Evolutionary conservation across 495 filamentous ascomycete species (phyloP).

Genomic region (Cryomyces minteri): DNA sequence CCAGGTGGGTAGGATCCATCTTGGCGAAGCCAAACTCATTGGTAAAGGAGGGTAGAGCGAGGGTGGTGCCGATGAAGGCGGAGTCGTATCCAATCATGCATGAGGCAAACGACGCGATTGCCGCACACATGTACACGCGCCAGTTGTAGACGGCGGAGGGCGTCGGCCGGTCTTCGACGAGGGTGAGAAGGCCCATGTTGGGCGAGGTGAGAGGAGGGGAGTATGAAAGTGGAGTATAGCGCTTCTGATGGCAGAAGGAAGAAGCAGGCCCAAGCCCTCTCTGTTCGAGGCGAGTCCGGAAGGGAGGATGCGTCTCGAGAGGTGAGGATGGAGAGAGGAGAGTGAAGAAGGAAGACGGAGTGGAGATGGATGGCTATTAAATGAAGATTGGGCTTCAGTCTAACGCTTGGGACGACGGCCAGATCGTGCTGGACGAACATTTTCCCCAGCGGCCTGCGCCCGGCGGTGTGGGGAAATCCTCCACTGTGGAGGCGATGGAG

Average conservation of each 20-base stretch:
- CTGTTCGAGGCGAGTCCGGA: too few relatives aligned
- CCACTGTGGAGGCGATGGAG: too few relatives aligned
- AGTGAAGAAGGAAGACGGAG: too few relatives aligned
- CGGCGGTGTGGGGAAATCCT: too few relatives aligned
- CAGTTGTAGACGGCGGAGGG: slow-evolving; percentile 55
- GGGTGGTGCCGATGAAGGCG: slow-evolving; percentile 52
- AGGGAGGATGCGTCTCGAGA: too few relatives aligned
- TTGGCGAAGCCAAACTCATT: slow-evolving; percentile 34
- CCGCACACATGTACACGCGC: slow-evolving; percentile 44
- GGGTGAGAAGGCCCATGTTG: slow-evolving; percentile 37
- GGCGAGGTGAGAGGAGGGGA: slow-evolving; percentile 3
- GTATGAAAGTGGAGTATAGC: background rate
- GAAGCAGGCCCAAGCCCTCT: too few relatives aligned
- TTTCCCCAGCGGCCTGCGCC: too few relatives aligned
- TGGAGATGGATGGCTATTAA: too few relatives aligned
- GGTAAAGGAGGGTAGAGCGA: slow-evolving; percentile 41
- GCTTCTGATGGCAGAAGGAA: background rate
- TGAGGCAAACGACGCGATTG: slow-evolving; percentile 46
- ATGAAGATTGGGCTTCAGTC: too few relatives aligned
- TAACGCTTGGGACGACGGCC: too few relatives aligned
- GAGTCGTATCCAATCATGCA: slow-evolving; percentile 58
- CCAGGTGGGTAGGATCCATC: slow-evolving; percentile 20
- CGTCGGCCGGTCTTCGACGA: slow-evolving; percentile 48
- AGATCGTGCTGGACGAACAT: too few relatives aligned
- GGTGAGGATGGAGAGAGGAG: too few relatives aligned